phyloP scores from a whole-genome alignment of 305 asterid genomes.

The Fraxinus albicans region DNA sequence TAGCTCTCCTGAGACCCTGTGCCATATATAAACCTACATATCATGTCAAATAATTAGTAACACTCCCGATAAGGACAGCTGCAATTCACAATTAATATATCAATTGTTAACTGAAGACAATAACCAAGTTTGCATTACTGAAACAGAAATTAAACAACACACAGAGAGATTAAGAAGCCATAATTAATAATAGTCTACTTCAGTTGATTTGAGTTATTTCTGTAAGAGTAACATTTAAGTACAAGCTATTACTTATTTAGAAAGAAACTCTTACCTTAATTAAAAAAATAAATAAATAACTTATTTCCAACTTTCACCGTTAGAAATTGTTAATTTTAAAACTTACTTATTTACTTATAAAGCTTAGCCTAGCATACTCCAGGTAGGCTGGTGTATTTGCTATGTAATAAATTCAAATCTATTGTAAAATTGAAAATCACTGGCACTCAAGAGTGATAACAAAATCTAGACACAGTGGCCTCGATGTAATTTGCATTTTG shows the following conservation, averaged over 20 bases:
- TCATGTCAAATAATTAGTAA: background rate
- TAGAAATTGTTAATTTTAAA: background rate
- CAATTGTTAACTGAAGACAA: background rate
- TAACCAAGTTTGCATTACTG: background rate
- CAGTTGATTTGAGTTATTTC: background rate
- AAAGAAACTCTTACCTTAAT: background rate
- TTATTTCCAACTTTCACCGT: background rate
- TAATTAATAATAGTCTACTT: background rate
- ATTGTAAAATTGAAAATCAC: background rate
- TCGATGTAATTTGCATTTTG: background rate
- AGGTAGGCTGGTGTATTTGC: background rate
- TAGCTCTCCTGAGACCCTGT: constrained; percentile 55
- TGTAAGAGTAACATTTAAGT: background rate
- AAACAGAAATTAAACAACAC: background rate
- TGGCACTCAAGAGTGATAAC: background rate
- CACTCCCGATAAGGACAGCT: background rate
- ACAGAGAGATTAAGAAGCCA: background rate
- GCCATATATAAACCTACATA: constrained; percentile 70
- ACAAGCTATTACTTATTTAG: background rate
- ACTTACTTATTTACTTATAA: background rate
- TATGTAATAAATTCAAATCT: background rate
- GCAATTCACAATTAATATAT: background rate
- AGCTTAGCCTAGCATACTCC: background rate
- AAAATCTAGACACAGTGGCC: background rate
- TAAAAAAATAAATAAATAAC: background rate